phyloP scores from a whole-genome alignment of 1,284 basidiomycete genomes.

The Cutaneotrichosporon sp. region DNA sequence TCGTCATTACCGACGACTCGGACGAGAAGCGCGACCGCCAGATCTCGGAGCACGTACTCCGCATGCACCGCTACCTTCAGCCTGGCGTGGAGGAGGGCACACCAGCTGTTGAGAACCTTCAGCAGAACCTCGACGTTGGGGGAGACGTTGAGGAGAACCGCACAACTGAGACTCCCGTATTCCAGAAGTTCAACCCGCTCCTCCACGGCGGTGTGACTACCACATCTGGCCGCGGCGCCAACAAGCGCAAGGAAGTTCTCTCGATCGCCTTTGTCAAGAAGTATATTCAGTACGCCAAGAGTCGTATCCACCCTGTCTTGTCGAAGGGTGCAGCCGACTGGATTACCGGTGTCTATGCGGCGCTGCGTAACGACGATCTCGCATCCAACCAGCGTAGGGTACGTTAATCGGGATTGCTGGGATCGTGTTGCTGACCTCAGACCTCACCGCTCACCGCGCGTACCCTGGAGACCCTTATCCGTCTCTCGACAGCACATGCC shows the following conservation, averaged over 20 bases:
- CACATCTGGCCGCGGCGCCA: conserved; percentile 56
- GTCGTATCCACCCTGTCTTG: conserved; percentile 72
- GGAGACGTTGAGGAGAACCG: conserved; percentile 56
- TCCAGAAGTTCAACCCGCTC: conserved; percentile 94
- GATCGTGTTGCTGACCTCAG: conserved; percentile 56
- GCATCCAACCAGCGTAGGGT: conserved; percentile 87
- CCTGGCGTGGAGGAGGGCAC: conserved; percentile 86
- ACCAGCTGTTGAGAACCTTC: conserved; percentile 79
- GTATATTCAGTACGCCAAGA: conserved; percentile 97
- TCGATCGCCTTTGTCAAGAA: conserved; percentile 96
- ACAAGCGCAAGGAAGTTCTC: conserved; percentile 74
- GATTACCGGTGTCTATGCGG: conserved; percentile 90
- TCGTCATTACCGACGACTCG: conserved; percentile 97
- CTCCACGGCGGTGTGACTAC: conserved; percentile 76
- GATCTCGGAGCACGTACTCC: conserved; percentile 95
- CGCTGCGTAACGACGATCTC: conserved; percentile 84
- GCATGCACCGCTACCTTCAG: conserved; percentile 95
- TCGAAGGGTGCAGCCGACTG: conserved; percentile 91
- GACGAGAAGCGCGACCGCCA: conserved; percentile 89
- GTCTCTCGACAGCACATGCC: conserved; percentile 94
- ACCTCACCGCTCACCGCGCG: conserved; percentile 96
- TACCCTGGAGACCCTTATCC: conserved; percentile 97
- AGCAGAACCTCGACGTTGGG: conserved; percentile 82
- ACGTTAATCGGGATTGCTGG: conserved; percentile 22
- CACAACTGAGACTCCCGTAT: conserved; percentile 66